Conservation (phyloP, 768 basidiomycete species). For the Boletus rubroflammeus region DNA sequence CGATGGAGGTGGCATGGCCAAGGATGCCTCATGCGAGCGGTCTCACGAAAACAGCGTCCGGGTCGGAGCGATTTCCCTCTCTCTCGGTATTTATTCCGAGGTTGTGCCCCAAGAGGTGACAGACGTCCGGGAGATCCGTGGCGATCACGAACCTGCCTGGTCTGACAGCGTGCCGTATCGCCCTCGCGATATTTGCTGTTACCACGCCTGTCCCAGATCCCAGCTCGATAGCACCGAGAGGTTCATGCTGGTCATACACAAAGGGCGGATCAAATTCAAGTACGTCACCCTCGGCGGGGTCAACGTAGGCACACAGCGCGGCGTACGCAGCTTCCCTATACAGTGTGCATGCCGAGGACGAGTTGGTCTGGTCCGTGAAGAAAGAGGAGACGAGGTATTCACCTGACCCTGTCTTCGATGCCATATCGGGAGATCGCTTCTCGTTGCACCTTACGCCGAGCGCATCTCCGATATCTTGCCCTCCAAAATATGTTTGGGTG, state of each 20-base stretch:
- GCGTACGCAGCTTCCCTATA: constrained; percentile 73
- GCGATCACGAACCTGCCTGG: constrained; percentile 37
- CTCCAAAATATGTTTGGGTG: not conserved
- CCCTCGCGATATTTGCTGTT: constrained; percentile 42
- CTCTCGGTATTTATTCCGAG: constrained; percentile 10
- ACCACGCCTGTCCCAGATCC: constrained; percentile 77
- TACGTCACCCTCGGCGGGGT: constrained; percentile 21
- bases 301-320: constrained; percentile 53
- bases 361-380: constrained; percentile 8
- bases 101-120: constrained; percentile 46
- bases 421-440: constrained; percentile 68
- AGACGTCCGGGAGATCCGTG: constrained; percentile 80
- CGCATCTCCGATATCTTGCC: not conserved
- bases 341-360: not conserved
- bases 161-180: constrained; percentile 28
- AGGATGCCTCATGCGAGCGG: constrained; percentile 71
- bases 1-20: constrained; percentile 40
- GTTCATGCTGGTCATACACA: constrained; percentile 14
- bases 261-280: constrained; percentile 57
- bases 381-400: constrained; percentile 26
- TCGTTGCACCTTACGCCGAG: constrained; percentile 43
- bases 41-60: constrained; percentile 34
- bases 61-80: constrained; percentile 16
- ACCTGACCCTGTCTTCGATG: constrained; percentile 87
- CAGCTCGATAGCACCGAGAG: constrained; percentile 59